phyloP scores from a whole-genome alignment of 2,329 filamentous ascomycete species.

The Xylariaceae sp. region DNA sequence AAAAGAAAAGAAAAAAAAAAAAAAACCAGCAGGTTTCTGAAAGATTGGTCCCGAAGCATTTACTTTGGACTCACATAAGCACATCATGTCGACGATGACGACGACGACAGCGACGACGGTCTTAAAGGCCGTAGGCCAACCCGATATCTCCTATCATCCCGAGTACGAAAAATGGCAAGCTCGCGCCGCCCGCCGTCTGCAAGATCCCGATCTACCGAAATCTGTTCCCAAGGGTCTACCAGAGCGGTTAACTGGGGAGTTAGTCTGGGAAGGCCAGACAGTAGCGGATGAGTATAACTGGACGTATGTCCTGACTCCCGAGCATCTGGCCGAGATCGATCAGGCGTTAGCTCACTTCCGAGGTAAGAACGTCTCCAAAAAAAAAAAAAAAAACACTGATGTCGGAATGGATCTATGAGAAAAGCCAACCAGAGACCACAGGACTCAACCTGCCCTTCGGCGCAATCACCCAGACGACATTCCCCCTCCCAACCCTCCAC shows the following conservation, averaged over 20 bases:
- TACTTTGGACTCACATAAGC: neutral
- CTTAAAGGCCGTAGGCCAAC: constrained; percentile 34
- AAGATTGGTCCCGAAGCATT: neutral
- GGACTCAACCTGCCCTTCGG: constrained; percentile 32
- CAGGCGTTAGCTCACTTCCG: constrained; percentile 39
- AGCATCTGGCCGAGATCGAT: constrained; percentile 46
- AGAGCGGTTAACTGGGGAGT: constrained; percentile 38
- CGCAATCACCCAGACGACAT: constrained; percentile 44
- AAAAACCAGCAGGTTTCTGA: neutral
- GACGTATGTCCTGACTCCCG: constrained; percentile 43
- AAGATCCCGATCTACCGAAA: constrained; percentile 36
- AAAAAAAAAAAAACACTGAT: no score
- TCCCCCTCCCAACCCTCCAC: constrained; percentile 50
- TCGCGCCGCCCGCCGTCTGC: constrained; percentile 41
- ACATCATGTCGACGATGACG: constrained; percentile 14
- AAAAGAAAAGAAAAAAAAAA: neutral
- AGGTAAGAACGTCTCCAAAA: constrained; percentile 24
- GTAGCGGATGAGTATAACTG: constrained; percentile 46
- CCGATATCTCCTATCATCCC: constrained; percentile 54
- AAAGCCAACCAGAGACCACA: neutral
- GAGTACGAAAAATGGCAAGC: constrained; percentile 48
- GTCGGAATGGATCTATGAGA: no score
- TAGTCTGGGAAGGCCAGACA: constrained; percentile 53
- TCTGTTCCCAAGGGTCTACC: constrained; percentile 48
- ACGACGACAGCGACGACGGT: constrained; percentile 19